A percentile compares a stretch with the other conserved stretches of the same genome.
Conservation (phyloP, 2,329 filamentous ascomycete species). For the Calonectria hawksworthii region DNA sequence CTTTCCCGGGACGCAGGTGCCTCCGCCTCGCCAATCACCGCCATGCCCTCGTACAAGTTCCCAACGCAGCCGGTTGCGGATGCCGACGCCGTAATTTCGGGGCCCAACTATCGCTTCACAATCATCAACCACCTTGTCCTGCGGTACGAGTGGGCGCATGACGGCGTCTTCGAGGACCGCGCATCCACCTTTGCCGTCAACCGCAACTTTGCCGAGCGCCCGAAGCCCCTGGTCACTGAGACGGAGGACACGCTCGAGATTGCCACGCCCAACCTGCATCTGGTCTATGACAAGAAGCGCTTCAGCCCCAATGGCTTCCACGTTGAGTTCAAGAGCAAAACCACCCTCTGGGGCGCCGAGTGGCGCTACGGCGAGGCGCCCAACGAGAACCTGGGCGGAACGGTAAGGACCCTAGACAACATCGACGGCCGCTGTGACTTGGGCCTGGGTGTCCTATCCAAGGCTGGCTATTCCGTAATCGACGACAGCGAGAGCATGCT, state of each 20-base stretch:
- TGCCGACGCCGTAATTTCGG: conserved; percentile 33
- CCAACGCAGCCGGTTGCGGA: conserved; percentile 29
- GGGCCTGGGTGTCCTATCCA: conserved; percentile 65
- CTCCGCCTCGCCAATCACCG: neutral
- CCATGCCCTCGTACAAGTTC: conserved; percentile 10
- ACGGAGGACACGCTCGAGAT: conserved; percentile 65
- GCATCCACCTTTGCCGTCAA: conserved; percentile 73
- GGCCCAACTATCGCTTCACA: conserved; percentile 69
- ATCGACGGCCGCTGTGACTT: conserved; percentile 65
- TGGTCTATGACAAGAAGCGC: conserved; percentile 70
- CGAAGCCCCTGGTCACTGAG: conserved; percentile 63
- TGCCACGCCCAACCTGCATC: conserved; percentile 66
- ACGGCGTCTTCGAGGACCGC: conserved; percentile 73
- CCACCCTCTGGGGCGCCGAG: conserved; percentile 56
- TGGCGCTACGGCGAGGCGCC: conserved; percentile 61
- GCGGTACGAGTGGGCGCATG: conserved; percentile 73
- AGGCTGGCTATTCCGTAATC: conserved; percentile 64
- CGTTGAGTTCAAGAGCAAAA: conserved; percentile 58
- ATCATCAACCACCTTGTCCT: conserved; percentile 69
- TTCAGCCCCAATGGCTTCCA: conserved; percentile 67
- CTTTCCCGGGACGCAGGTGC: neutral
- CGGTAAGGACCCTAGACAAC: conserved; percentile 67
- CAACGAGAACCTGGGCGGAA: conserved; percentile 58
- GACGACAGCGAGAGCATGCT: conserved; percentile 71
- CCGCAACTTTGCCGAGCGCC: conserved; percentile 55